These are phyloP conservation scores for Larix kaempferi DNA, from an alignment of 75 land plant species.

Conservation along the genomic window DNA sequence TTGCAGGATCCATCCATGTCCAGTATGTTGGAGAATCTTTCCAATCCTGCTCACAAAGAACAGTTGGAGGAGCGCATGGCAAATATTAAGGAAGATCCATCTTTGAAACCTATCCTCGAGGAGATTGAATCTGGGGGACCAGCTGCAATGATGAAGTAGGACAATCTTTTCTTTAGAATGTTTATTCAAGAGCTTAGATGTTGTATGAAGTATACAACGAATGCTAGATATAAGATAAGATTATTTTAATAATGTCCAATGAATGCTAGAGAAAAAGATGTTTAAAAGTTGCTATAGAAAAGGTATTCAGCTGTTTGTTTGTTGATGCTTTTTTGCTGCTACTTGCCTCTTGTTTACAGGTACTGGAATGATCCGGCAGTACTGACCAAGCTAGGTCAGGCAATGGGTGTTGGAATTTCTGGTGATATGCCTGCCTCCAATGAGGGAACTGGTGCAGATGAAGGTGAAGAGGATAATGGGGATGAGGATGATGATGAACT, in stretches of 20 bases:
- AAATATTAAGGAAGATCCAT: constrained; percentile 51
- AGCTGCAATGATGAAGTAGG: constrained; percentile 65
- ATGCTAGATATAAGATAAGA: too few relatives aligned
- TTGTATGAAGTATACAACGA: too few relatives aligned
- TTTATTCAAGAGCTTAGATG: neutral
- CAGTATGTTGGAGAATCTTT: constrained; percentile 60
- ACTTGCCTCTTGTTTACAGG: constrained; percentile 26
- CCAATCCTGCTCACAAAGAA: constrained; percentile 52
- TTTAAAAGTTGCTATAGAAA: neutral
- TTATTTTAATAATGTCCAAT: too few relatives aligned
- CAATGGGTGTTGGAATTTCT: constrained; percentile 78
- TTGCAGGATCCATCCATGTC: constrained; percentile 91
- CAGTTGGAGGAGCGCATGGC: constrained; percentile 61
- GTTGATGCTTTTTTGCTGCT: neutral
- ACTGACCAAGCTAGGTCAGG: constrained; percentile 87
- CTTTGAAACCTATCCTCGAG: constrained; percentile 59
- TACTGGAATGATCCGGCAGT: constrained; percentile 97
- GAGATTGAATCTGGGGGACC: constrained; percentile 71
- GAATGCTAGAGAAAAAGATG: neutral
- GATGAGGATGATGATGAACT: constrained; percentile 69
- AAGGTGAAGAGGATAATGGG: constrained; percentile 59
- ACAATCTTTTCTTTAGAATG: neutral
- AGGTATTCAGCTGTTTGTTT: neutral
- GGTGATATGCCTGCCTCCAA: constrained; percentile 43
- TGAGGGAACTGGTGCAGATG: constrained; percentile 38